Conservation (phyloP, 2,329 filamentous ascomycete species). For the Teratosphaeria pseudoeucalypti region DNA sequence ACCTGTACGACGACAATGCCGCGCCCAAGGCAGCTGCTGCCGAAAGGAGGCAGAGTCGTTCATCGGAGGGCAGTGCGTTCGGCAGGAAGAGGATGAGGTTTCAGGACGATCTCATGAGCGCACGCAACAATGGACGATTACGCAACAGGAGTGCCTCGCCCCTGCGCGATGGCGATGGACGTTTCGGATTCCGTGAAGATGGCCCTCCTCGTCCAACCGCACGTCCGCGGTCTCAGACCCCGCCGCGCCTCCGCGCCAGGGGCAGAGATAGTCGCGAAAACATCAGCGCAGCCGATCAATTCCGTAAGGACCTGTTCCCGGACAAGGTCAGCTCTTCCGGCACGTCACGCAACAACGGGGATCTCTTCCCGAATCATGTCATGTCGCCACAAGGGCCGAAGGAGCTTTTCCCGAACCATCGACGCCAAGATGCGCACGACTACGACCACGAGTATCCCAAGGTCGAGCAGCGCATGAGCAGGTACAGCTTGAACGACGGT, state of each 20-base stretch:
- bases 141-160: conserved; percentile 53
- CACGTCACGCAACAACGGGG: conserved; percentile 5
- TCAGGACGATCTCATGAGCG: conserved; percentile 24
- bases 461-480: conserved; percentile 15
- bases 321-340: conserved; percentile 10
- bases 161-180: conserved; percentile 36
- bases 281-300: conserved; percentile 12
- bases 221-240: conserved; percentile 34
- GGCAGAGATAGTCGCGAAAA: conserved; percentile 10
- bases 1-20: conserved; percentile 69
- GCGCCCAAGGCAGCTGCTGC: conserved; percentile 3
- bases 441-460: conserved; percentile 12
- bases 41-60: conserved; percentile 2
- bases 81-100: conserved; percentile 8
- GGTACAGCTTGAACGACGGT: conserved; percentile 15
- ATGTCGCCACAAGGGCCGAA: conserved; percentile 5
- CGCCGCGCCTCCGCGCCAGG: conserved; percentile 13
- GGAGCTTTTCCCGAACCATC: conserved; percentile 35
- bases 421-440: conserved; percentile 34
- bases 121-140: conserved; percentile 33
- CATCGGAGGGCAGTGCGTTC: conserved; percentile 3
- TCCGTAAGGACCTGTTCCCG: conserved; percentile 33
- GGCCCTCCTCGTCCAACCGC: conserved; percentile 35
- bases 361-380: conserved; percentile 18
- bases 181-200: conserved; percentile 40